Evolutionary conservation across 148 eudicot genomes (phyloP), one percentile per base, ranked within the genome.

Genomic region (Rhododendron simsii): DNA sequence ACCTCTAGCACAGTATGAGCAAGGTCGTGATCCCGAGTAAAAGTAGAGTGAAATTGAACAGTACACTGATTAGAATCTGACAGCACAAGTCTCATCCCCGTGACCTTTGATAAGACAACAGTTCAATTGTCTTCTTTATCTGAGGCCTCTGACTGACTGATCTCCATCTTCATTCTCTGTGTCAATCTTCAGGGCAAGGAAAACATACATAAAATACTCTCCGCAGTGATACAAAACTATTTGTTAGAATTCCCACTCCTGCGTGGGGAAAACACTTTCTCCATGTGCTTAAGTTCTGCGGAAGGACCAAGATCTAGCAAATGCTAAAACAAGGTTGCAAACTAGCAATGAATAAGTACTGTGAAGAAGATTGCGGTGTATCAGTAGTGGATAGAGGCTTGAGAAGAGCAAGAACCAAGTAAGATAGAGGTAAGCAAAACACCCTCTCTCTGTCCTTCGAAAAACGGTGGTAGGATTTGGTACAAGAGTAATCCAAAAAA

Each of bases 71-170:
- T 90, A 86, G 98, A 93, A 89, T 96, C 94, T 78, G 96, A 92
- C 12, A 95, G 99, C 87, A 96, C 94, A 81, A 96, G 95, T 88
- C 98, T 95, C 96, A 96, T 90, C 90, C 93, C 99, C 39, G 88
- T 92, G 88, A 95, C 84, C 86, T 91, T 93, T 26, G 95, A 92
- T 76, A 96, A 67, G 87, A 84, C 91, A 63, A 87, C 84, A 73
- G 88, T 84, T 57, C 90, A 92, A 91, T 85, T 83, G 63, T 73
- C 41, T 86, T 96, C 95, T 18, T 90, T 88, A 84, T 92, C 98
- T 83, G 90, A 91, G 84, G 35, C 35, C 35, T 33, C 35, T 92
- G 44, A 41, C 94, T 82, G 92, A 89, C 16, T 92, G 95, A 26
- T 86, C 85, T 44, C 92, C 90, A 3, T 86, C 91, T 74, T 89